These are phyloP conservation scores for Trametes cubensis DNA, from an alignment of 768 basidiomycete genomes.

Conservation along the genomic window DNA sequence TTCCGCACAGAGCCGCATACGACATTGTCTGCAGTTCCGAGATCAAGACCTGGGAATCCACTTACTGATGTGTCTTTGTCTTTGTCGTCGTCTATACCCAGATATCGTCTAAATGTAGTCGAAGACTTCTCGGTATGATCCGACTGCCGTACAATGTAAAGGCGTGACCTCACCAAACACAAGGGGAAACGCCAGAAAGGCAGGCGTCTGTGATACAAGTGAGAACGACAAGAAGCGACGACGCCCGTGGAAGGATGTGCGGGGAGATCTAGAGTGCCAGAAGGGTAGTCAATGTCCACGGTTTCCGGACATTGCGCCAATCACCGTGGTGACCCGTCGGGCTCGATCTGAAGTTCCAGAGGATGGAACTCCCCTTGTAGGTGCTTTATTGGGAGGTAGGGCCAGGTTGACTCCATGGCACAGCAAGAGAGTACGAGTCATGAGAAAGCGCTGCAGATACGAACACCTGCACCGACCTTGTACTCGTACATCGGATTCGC, in stretches of 20 bases:
- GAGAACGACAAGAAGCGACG: not conserved
- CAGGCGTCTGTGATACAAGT: not conserved
- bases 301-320: constrained; percentile 12
- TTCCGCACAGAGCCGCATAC: not conserved
- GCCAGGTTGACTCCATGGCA: too few species aligned
- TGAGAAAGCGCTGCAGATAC: too few species aligned
- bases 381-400: too few species aligned
- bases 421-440: too few species aligned
- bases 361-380: too few species aligned
- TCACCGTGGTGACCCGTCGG: constrained; percentile 15
- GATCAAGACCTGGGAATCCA: constrained; percentile 9
- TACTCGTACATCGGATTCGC: too few species aligned
- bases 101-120: not conserved
- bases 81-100: constrained; percentile 1
- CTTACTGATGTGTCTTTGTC: constrained; percentile 2
- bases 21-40: constrained; percentile 2
- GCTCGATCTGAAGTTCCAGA: not conserved
- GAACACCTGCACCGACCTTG: not conserved
- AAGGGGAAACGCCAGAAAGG: constrained; percentile 10
- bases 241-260: not conserved
- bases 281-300: constrained; percentile 3
- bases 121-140: constrained; percentile 10
- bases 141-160: constrained; percentile 12
- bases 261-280: too few species aligned
- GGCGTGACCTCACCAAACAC: constrained; percentile 1